Evolutionary conservation across 1,284 basidiomycete species (phyloP).

Genomic region (Neonothopanus nambi): DNA sequence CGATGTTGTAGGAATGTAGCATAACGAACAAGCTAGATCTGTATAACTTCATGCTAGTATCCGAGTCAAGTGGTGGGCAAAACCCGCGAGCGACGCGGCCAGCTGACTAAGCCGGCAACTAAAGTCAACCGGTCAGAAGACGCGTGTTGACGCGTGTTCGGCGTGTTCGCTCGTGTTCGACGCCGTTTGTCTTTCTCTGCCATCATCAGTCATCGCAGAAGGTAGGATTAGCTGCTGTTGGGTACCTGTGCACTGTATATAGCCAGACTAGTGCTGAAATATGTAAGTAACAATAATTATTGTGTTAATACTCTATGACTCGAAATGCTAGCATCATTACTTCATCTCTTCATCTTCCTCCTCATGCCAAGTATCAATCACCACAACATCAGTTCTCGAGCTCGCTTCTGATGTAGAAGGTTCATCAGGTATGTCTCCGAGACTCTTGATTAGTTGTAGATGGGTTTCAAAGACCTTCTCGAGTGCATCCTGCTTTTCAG

Average conservation of each 20-base stretch:
- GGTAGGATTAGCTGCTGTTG: no score
- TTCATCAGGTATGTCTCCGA: background rate
- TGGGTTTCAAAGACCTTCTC: constrained; percentile 11
- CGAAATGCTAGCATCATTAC: background rate
- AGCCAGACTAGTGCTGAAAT: background rate
- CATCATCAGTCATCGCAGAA: background rate
- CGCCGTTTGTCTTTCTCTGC: background rate
- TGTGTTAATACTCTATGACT: background rate
- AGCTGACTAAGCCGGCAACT: constrained; percentile 1
- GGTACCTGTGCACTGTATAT: no score
- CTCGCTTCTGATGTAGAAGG: background rate
- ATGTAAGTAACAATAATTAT: background rate
- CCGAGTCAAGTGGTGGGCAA: no score
- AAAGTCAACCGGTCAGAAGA: background rate
- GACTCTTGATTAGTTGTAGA: background rate
- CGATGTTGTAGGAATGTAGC: no score
- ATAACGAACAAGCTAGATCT: no score
- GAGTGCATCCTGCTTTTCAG: constrained; percentile 15
- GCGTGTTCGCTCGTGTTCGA: background rate
- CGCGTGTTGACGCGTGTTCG: background rate
- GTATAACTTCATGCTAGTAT: no score
- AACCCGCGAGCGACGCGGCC: background rate
- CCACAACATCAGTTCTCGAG: background rate
- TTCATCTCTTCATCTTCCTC: background rate
- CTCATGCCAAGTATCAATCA: background rate